Conservation (phyloP, 129 eudicot genomes). For the Glebionis coronaria region DNA sequence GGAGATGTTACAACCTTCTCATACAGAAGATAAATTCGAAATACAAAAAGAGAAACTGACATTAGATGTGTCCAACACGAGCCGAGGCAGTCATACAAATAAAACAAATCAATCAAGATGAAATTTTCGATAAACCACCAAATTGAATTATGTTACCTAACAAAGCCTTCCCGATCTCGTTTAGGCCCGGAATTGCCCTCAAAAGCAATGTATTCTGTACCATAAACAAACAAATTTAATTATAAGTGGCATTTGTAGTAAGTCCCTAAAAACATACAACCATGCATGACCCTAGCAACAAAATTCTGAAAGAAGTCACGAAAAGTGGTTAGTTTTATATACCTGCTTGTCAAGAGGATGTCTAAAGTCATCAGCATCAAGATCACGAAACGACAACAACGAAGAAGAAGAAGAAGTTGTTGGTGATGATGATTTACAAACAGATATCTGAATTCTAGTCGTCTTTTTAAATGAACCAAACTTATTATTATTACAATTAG, state of each 20-base stretch:
- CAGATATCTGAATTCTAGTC: conserved; percentile 24
- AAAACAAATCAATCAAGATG: too few relatives aligned
- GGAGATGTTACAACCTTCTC: too few relatives aligned
- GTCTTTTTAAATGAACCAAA: conserved; percentile 28
- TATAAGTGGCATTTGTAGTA: too few relatives aligned
- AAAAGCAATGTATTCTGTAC: conserved; percentile 82
- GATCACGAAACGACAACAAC: conserved; percentile 49
- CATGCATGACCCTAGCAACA: too few relatives aligned
- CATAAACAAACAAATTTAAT: neutral
- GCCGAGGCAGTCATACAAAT: too few relatives aligned
- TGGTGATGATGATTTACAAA: conserved; percentile 35
- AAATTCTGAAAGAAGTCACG: too few relatives aligned
- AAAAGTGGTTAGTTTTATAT: neutral
- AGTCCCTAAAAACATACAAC: too few relatives aligned
- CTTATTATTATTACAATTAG: conserved; percentile 21
- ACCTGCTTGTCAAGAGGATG: conserved; percentile 98
- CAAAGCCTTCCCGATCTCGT: conserved; percentile 77
- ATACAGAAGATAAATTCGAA: too few relatives aligned
- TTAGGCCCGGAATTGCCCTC: conserved; percentile 92
- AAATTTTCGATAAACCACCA: too few relatives aligned
- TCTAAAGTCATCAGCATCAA: conserved; percentile 94
- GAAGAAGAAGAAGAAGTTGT: conserved; percentile 19
- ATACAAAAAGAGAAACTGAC: too few relatives aligned
- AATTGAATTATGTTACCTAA: conserved; percentile 43
- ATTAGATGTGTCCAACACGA: too few relatives aligned